A percentile compares a stretch with the other conserved stretches of the same genome.
These are phyloP conservation scores for Ophiorrhiza pumila DNA, from an alignment of 257 asterid species.

Conservation along the genomic window DNA sequence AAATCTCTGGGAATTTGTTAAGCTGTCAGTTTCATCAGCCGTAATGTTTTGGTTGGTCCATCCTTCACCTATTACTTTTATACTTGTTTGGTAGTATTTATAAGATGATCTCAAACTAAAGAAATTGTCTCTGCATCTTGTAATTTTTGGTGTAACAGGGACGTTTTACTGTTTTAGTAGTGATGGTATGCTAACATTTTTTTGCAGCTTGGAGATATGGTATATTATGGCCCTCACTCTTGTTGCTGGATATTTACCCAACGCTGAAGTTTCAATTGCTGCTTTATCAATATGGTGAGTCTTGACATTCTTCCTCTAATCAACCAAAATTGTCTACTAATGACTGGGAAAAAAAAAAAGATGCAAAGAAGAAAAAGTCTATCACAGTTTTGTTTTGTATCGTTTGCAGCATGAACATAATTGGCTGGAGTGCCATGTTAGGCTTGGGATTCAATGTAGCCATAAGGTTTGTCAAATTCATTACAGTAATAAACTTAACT, in stretches of 20 bases:
- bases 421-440: constrained; percentile 45
- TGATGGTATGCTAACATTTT: background rate
- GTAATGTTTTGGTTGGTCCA: background rate
- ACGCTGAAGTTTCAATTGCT: constrained; percentile 38
- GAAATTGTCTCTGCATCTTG: too few species aligned
- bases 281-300: constrained; percentile 42
- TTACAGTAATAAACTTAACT: background rate
- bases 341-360: too few species aligned
- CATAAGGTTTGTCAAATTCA: constrained; percentile 33
- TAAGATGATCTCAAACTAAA: too few species aligned
- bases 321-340: too few species aligned
- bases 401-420: constrained; percentile 38
- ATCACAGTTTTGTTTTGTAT: background rate
- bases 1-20: background rate
- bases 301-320: background rate
- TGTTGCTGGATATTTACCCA: constrained; percentile 34
- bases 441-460: constrained; percentile 62
- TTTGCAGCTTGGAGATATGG: constrained; percentile 38
- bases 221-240: constrained; percentile 30
- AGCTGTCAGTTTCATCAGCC: background rate
- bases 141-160: too few species aligned
- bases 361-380: too few species aligned
- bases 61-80: too few species aligned
- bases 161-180: too few species aligned
- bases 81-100: too few species aligned